Percentiles rank a stretch among this genome's conserved stretches.
Evolutionary conservation across 495 filamentous ascomycete genomes (phyloP).

Genomic region (Penicillium herquei): DNA sequence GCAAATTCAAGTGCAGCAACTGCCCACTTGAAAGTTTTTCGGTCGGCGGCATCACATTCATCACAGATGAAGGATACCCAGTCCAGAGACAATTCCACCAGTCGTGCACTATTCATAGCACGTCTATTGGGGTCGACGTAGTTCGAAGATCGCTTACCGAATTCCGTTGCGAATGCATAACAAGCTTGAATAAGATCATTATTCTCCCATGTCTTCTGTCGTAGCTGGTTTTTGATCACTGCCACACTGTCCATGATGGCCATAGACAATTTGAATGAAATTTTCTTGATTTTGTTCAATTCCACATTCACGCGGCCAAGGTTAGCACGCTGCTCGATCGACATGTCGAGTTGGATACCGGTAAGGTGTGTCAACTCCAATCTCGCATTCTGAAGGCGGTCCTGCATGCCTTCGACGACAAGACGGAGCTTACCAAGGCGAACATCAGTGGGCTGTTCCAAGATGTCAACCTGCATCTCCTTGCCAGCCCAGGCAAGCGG

Average conservation of each 20-base stretch:
- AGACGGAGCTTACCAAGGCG: constrained; percentile 84
- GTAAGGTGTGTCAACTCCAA: constrained; percentile 71
- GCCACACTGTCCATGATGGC: constrained; percentile 99
- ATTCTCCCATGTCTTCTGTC: constrained; percentile 75
- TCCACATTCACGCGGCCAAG: constrained; percentile 87
- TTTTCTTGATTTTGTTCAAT: constrained; percentile 92
- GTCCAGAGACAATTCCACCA: constrained; percentile 88
- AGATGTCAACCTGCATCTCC: constrained; percentile 64
- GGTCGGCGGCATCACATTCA: constrained; percentile 90
- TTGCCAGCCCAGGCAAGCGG: constrained; percentile 81
- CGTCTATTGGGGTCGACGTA: constrained; percentile 93
- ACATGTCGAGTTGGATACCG: constrained; percentile 77
- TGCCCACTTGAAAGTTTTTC: constrained; percentile 96
- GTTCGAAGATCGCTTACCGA: constrained; percentile 86
- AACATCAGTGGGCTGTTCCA: constrained; percentile 79
- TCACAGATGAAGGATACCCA: constrained; percentile 98
- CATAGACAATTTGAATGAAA: constrained; percentile 94
- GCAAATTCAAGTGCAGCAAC: constrained; percentile 93
- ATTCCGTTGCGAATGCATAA: constrained; percentile 97
- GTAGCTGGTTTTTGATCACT: constrained; percentile 74
- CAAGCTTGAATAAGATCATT: constrained; percentile 98
- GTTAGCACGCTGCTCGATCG: constrained; percentile 90
- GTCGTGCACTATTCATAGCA: constrained; percentile 92
- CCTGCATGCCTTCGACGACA: constrained; percentile 83
- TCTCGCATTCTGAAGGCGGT: constrained; percentile 74